Conservation (phyloP, 495 filamentous ascomycete genomes). For the Articulospora tetracladia region DNA sequence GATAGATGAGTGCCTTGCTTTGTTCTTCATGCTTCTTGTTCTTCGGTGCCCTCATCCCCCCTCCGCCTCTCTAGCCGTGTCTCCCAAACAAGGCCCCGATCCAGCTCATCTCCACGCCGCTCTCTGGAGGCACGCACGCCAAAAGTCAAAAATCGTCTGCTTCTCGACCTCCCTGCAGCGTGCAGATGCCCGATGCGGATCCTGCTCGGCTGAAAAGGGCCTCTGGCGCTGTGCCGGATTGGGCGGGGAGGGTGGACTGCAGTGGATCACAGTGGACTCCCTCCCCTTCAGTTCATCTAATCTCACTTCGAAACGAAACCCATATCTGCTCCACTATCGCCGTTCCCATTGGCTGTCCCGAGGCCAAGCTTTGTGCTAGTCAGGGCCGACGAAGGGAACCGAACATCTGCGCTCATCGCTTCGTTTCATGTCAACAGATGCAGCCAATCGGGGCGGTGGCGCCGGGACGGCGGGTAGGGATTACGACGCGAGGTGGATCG, state of each 20-base stretch:
- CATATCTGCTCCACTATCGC: not conserved
- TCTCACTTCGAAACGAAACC: not conserved
- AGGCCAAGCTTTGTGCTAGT: not conserved
- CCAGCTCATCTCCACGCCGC: not conserved
- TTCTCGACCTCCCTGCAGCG: no score
- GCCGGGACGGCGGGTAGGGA: not conserved
- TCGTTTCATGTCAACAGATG: not conserved
- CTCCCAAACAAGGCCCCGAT: not conserved
- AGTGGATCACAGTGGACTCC: no score
- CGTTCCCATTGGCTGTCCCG: not conserved
- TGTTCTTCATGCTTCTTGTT: not conserved
- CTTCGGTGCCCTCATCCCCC: not conserved
- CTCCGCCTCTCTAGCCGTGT: not conserved
- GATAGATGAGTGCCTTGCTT: no score
- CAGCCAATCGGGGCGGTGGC: not conserved
- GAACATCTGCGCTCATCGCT: no score
- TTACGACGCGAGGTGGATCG: not conserved
- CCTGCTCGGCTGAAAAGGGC: no score
- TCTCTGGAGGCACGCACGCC: no score
- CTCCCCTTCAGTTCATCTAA: not conserved
- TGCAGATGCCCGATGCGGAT: no score
- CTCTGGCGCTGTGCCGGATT: no score
- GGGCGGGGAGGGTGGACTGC: no score
- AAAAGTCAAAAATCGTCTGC: no score
- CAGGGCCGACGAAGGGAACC: not conserved